These are phyloP conservation scores for Kluyveromyces marxianus DNA, from an alignment of 1,139 yeast species.

Conservation along the genomic window DNA sequence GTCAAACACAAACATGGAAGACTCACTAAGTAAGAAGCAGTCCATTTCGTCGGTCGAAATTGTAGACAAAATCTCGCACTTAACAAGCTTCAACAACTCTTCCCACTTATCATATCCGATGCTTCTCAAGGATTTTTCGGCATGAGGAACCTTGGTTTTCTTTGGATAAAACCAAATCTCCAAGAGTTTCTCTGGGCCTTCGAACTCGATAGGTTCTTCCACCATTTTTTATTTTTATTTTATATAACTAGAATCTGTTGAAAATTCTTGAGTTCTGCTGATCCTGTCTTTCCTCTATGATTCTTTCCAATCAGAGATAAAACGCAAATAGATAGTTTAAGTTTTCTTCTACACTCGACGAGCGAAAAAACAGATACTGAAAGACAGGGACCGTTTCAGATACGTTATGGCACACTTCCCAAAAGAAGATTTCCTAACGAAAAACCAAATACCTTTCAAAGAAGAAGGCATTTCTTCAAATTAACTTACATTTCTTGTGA, in stretches of 20 bases:
- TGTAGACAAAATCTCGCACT: conserved; percentile 81
- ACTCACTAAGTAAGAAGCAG: conserved; percentile 82
- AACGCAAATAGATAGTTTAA: too few species aligned
- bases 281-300: neutral
- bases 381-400: too few species aligned
- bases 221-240: neutral
- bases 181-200: conserved; percentile 91
- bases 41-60: conserved; percentile 61
- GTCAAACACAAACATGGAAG: conserved; percentile 81
- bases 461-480: too few species aligned
- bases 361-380: too few species aligned
- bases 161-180: conserved; percentile 81
- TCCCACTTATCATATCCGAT: conserved; percentile 68
- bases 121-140: conserved; percentile 48
- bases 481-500: too few species aligned
- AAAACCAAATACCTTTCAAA: too few species aligned
- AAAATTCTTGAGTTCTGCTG: neutral
- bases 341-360: too few species aligned
- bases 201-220: conserved; percentile 64
- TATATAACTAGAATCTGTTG: neutral
- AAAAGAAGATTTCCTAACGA: too few species aligned
- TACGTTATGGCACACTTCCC: too few species aligned
- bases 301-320: too few species aligned
- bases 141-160: conserved; percentile 32
- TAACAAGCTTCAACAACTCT: conserved; percentile 67